Percentiles rank a stretch among this genome's conserved stretches.
Conservation (phyloP, 306 rosid genomes). For the Cicer yamashitae region DNA sequence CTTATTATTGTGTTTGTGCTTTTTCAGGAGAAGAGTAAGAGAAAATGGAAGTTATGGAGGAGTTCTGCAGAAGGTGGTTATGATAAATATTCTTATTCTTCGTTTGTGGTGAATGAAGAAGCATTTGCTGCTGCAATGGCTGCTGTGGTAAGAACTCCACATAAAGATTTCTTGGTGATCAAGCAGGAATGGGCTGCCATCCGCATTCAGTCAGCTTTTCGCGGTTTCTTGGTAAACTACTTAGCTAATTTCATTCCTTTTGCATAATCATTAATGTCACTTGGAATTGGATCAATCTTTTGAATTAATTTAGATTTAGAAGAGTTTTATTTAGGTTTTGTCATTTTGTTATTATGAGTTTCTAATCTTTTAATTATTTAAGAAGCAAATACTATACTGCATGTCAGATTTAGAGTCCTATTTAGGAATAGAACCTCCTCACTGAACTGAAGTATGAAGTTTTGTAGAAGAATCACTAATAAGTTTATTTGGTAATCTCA, state of each 20-base stretch:
- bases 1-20: not conserved
- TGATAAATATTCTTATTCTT: constrained; percentile 46
- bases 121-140: constrained; percentile 76
- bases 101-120: constrained; percentile 49
- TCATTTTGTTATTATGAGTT: constrained; percentile 13
- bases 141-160: constrained; percentile 72
- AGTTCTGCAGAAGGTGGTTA: constrained; percentile 63
- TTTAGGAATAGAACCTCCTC: not conserved
- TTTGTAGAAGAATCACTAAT: not conserved
- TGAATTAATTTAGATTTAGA: no score
- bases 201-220: constrained; percentile 78
- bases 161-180: constrained; percentile 65
- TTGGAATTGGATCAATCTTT: no score
- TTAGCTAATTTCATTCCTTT: constrained; percentile 20
- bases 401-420: not conserved
- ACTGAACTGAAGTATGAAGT: not conserved
- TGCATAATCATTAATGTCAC: not conserved
- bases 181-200: constrained; percentile 84
- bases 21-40: constrained; percentile 66
- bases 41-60: constrained; percentile 90
- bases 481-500: constrained; percentile 2
- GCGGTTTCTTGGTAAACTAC: constrained; percentile 68
- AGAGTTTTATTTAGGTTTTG: no score
- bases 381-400: not conserved
- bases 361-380: constrained; percentile 16